Conservation (phyloP, 257 asterid genomes). For the Echites panduratus region DNA sequence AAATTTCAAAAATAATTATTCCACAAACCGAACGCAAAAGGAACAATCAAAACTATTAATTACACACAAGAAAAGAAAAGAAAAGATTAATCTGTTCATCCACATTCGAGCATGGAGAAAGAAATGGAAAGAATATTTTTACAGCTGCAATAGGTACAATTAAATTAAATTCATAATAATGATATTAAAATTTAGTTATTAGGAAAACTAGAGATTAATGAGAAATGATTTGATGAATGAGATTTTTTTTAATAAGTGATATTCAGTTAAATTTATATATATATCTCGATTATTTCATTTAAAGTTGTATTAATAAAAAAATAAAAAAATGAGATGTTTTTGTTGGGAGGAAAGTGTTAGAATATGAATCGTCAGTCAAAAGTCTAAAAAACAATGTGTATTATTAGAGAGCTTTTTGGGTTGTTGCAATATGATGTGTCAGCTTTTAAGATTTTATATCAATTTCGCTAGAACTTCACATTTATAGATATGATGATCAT, state of each 20-base stretch:
- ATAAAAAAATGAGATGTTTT: constrained; percentile 9
- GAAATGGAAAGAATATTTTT: neutral
- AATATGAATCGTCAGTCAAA: constrained; percentile 24
- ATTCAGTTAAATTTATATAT: no score
- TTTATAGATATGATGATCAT: no score
- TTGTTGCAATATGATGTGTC: constrained; percentile 10
- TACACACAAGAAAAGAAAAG: neutral
- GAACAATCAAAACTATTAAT: neutral
- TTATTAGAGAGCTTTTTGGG: constrained; percentile 15
- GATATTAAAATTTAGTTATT: no score
- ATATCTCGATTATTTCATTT: no score
- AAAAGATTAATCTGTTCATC: neutral
- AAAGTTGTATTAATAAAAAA: no score
- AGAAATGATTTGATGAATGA: no score
- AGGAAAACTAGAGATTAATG: no score
- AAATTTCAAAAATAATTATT: no score
- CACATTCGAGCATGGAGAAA: neutral
- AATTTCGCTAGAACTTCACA: no score
- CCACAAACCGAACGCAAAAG: neutral
- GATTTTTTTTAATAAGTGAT: no score
- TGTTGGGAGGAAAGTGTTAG: constrained; percentile 17
- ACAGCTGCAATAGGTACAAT: neutral
- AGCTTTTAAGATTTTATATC: neutral
- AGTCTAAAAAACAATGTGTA: constrained; percentile 1
- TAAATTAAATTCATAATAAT: no score